Evolutionary conservation across 1,284 basidiomycete species (phyloP).

Genomic region (Spongiforma sp.): DNA sequence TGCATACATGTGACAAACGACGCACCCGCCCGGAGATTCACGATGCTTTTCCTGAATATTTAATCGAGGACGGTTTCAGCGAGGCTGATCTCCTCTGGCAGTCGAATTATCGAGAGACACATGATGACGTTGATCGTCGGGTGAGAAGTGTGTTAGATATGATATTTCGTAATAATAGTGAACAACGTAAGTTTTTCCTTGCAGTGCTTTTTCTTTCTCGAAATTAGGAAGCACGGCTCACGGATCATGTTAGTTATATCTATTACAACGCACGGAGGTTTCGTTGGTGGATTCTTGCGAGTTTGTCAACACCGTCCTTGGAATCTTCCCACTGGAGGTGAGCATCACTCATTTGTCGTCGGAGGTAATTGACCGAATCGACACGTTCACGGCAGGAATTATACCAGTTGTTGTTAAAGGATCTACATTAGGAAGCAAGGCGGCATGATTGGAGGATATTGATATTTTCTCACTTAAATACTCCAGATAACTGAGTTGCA

Average conservation of each 20-base stretch:
- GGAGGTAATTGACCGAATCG: neutral
- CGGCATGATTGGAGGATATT: no score
- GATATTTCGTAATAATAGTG: slow-evolving; percentile 7
- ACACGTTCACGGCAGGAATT: slow-evolving; percentile 1
- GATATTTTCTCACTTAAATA: no score
- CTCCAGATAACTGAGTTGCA: no score
- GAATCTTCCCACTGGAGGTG: slow-evolving; percentile 64
- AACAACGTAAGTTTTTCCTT: slow-evolving; percentile 6
- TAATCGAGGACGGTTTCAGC: slow-evolving; percentile 67
- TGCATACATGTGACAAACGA: slow-evolving; percentile 15
- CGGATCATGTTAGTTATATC: slow-evolving; percentile 51
- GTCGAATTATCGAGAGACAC: slow-evolving; percentile 10
- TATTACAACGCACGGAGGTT: slow-evolving; percentile 65
- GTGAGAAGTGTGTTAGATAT: slow-evolving; percentile 3
- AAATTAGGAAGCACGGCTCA: neutral
- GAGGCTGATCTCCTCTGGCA: slow-evolving; percentile 61
- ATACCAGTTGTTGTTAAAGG: slow-evolving; percentile 13
- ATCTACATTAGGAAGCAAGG: neutral
- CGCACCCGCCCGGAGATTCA: slow-evolving; percentile 51
- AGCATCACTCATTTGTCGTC: slow-evolving; percentile 14
- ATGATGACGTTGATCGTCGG: slow-evolving; percentile 11
- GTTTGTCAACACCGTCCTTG: slow-evolving; percentile 49
- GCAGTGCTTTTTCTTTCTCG: neutral
- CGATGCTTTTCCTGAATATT: slow-evolving; percentile 60
- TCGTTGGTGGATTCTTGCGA: slow-evolving; percentile 56